These are phyloP conservation scores for Suillus subalutaceus DNA, from an alignment of 768 basidiomycete species.

Conservation along the genomic window DNA sequence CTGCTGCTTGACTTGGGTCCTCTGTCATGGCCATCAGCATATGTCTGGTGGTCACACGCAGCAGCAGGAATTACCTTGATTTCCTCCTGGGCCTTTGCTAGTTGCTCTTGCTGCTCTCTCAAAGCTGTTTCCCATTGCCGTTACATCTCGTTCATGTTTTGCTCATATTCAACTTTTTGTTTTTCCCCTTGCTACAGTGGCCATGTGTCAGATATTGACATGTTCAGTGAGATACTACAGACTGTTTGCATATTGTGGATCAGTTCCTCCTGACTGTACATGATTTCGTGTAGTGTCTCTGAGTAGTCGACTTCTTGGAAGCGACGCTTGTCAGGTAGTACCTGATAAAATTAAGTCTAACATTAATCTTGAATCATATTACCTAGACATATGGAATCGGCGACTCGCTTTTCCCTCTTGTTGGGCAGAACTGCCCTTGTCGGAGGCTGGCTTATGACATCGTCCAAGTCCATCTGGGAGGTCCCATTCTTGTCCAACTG, in stretches of 20 bases:
- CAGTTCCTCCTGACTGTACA: constrained; percentile 4
- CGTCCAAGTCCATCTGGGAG: not conserved
- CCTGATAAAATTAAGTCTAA: not conserved
- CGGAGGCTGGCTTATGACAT: not conserved
- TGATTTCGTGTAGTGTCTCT: not conserved
- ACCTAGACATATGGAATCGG: not conserved
- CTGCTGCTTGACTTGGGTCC: too few species aligned
- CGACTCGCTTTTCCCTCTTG: not conserved
- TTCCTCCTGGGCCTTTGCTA: too few species aligned
- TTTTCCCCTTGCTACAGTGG: not conserved
- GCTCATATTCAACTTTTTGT: not conserved
- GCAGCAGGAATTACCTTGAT: too few species aligned
- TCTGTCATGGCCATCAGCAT: too few species aligned
- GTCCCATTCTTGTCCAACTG: too few species aligned
- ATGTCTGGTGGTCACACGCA: too few species aligned
- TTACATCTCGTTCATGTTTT: not conserved
- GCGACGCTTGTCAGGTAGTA: not conserved
- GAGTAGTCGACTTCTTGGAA: constrained; percentile 12
- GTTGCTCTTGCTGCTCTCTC: too few species aligned
- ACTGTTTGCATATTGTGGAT: not conserved
- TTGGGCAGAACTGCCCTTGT: not conserved
- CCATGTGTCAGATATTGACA: not conserved
- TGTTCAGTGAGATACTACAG: not conserved
- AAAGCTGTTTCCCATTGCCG: not conserved
- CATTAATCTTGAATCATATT: not conserved